These are phyloP conservation scores for Naegleria gruberi DNA, from an alignment of 208 protist genomes.

Conservation along the genomic window DNA sequence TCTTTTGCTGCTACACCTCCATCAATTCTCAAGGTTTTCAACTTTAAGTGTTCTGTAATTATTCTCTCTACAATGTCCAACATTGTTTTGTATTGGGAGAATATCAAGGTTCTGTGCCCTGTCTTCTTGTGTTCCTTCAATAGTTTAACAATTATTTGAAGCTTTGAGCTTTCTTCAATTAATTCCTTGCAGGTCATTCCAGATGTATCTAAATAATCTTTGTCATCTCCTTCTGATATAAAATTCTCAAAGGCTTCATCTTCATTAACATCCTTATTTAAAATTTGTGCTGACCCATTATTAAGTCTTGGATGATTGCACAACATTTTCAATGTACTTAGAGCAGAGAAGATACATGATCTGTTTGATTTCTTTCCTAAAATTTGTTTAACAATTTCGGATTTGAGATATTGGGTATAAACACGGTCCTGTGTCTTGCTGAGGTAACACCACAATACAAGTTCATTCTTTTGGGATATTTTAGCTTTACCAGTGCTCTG, in stretches of 20 bases:
- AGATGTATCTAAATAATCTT: not conserved
- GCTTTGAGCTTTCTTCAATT: not conserved
- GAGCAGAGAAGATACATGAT: not conserved
- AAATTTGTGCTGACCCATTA: not conserved
- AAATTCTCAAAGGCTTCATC: not conserved
- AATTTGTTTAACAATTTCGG: not conserved
- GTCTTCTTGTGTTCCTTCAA: not conserved
- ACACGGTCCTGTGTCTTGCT: not conserved
- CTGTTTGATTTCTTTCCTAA: not conserved
- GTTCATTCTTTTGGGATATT: constrained; percentile 14
- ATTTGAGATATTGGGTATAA: not conserved
- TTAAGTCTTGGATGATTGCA: not conserved
- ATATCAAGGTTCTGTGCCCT: not conserved
- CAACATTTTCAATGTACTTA: not conserved
- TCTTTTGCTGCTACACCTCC: not conserved
- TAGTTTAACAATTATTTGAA: not conserved
- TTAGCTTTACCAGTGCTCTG: not conserved
- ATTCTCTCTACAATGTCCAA: not conserved
- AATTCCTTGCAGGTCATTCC: not conserved
- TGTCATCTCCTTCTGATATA: not conserved
- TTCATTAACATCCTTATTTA: not conserved
- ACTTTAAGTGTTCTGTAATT: not conserved
- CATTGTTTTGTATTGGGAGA: constrained; percentile 4
- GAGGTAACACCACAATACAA: not conserved
- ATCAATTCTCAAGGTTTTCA: not conserved